Base-by-base conservation (phyloP, 441 rosid species). In the Metrosideros polymorpha region DNA sequence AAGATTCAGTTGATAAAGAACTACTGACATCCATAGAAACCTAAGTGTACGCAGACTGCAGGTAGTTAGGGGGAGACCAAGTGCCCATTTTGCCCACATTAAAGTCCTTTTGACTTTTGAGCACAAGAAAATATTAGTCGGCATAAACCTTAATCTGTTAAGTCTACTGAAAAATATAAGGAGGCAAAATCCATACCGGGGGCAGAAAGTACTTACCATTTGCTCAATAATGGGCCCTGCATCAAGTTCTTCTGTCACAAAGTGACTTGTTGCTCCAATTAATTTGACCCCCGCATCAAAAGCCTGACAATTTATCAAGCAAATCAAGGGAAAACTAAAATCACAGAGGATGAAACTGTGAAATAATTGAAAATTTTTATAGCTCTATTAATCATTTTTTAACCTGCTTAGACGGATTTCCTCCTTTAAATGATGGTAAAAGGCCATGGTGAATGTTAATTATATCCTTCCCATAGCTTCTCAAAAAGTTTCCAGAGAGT, bases 401-500 rank as follows among this genome's bases (percentile, higher is more conserved):
- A 87, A 96, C 99, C 98, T 96, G 99, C 89, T 91, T 96, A 3
- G 94, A 92, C 24, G 99, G 99, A 61, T 87, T 86, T 71, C 98
- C 92, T 24, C 99, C 99, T 90, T 92, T 96, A 89, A 98, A 98
- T 85, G 99, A 96, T 57, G 99, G 99, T 90, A 98, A 89, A 91
- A 96, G 99, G 50, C 99, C 99, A 86, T 98, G 99, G 90, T 98
- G 99, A 89, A 96, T 98, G 91, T 98, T 98, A 86, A 98, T 96
- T 88, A 95, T 87, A 92, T 96, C 99, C 91, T 95, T 98, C 86
- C 98, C 95, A 87, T 98, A 95, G 87, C 76, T 86, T 91, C 88
- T 91, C 91, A 98, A 92, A 86, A 98, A 95, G 8, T 92, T 90
- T 85, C 93, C 93, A 12, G 99, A 96, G 39, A 98, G 90, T 88